Percentiles rank a stretch among this genome's conserved stretches.
Evolutionary conservation across 1,139 yeast genomes (phyloP).

Genomic region (Magnusiomyces magnusii): DNA sequence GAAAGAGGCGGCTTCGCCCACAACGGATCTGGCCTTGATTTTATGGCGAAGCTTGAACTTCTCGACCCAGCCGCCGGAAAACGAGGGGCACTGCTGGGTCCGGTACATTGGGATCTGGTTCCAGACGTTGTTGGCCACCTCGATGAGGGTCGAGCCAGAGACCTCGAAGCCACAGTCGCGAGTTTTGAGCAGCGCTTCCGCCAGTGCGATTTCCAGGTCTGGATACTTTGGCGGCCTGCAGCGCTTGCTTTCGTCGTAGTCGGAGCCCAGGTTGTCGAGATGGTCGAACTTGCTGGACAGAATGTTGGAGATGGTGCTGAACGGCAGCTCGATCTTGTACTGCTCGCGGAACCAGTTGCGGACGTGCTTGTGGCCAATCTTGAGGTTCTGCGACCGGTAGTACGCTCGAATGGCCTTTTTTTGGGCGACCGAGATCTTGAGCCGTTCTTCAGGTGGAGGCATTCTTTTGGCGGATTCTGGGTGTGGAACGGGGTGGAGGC

Average conservation of each 20-base stretch:
- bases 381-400: constrained; percentile 11
- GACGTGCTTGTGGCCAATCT: constrained; percentile 15
- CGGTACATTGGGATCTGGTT: constrained; percentile 14
- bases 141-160: constrained; percentile 14
- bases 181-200: constrained; percentile 13
- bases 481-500: background rate
- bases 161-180: constrained; percentile 13
- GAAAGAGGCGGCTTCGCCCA: constrained; percentile 15
- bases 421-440: constrained; percentile 16
- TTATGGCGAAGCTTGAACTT: constrained; percentile 16
- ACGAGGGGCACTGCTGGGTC: constrained; percentile 9
- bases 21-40: constrained; percentile 11
- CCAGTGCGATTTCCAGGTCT: constrained; percentile 15
- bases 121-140: constrained; percentile 14
- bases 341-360: constrained; percentile 14
- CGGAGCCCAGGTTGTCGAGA: constrained; percentile 14
- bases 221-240: constrained; percentile 17
- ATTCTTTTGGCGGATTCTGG: background rate
- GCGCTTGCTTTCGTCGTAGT: constrained; percentile 15
- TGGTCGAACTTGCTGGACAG: constrained; percentile 16
- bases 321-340: constrained; percentile 14
- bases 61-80: constrained; percentile 17
- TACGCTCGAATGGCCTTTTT: constrained; percentile 16
- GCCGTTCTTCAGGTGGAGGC: constrained; percentile 16
- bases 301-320: constrained; percentile 16